Evolutionary conservation across 2,329 filamentous ascomycete species (phyloP).

Genomic region (Arthroderma sp.): DNA sequence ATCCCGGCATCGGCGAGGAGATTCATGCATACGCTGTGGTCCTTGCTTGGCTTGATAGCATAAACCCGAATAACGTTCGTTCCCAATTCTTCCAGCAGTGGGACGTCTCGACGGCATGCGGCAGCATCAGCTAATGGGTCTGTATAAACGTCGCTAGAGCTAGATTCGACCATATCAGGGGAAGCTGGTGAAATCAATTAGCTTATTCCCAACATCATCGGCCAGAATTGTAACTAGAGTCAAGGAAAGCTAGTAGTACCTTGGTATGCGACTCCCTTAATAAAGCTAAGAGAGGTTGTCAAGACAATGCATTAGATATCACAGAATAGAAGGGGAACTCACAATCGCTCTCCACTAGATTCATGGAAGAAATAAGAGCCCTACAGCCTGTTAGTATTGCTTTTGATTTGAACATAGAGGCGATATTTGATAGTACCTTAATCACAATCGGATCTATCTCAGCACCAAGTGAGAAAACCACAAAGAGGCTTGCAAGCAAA

Average conservation of each 20-base stretch:
- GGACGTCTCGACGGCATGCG: constrained; percentile 72
- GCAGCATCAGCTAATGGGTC: constrained; percentile 67
- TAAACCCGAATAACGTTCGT: constrained; percentile 96
- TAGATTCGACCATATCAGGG: constrained; percentile 39
- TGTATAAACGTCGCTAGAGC: constrained; percentile 46
- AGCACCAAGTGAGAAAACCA: constrained; percentile 27
- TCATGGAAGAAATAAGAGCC: constrained; percentile 83
- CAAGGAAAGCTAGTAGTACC: constrained; percentile 9
- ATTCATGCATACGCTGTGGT: constrained; percentile 78
- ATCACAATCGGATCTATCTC: constrained; percentile 44
- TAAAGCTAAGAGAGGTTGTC: constrained; percentile 43
- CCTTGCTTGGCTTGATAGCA: constrained; percentile 64
- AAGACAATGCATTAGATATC: constrained; percentile 1
- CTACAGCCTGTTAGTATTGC: constrained; percentile 29
- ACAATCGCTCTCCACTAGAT: constrained; percentile 64
- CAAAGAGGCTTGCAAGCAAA: background rate
- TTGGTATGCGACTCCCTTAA: constrained; percentile 92
- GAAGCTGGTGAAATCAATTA: constrained; percentile 14
- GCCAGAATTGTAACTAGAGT: background rate
- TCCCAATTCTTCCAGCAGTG: constrained; percentile 59
- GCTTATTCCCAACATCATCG: constrained; percentile 40
- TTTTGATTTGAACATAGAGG: too few species aligned
- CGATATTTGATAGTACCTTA: constrained; percentile 42
- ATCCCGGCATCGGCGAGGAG: constrained; percentile 73
- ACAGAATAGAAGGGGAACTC: constrained; percentile 11